Evolutionary conservation across 148 eudicot genomes (phyloP).

Genomic region (Hydrangea macrophylla): DNA sequence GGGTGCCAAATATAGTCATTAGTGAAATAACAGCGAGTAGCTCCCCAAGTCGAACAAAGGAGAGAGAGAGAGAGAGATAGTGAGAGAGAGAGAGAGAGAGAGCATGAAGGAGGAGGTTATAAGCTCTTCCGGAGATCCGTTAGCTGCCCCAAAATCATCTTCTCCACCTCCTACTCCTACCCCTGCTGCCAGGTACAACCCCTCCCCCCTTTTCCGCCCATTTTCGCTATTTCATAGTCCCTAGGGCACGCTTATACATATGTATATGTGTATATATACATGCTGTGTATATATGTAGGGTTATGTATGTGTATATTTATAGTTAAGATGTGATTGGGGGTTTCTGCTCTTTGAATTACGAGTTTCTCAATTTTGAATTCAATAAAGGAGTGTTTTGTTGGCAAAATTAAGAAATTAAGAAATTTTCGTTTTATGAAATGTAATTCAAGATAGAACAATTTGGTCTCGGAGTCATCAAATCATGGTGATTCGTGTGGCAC

Average conservation of each 20-base stretch:
- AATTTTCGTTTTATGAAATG: no score
- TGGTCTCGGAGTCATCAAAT: no score
- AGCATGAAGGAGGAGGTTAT: conserved; percentile 69
- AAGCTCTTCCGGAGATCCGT: conserved; percentile 63
- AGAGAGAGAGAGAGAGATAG: no score
- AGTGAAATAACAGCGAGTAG: no score
- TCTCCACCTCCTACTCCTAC: conserved; percentile 43
- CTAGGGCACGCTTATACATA: conserved; percentile 30
- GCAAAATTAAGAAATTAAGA: no score
- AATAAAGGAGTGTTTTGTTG: no score
- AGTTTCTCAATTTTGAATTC: no score
- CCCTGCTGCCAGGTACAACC: conserved; percentile 66
- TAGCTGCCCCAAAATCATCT: conserved; percentile 29
- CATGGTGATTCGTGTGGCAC: no score
- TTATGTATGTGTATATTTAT: not conserved
- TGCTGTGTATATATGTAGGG: not conserved
- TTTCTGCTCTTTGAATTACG: not conserved
- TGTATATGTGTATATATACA: not conserved
- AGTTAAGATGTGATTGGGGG: not conserved
- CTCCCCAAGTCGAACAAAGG: no score
- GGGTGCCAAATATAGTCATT: no score
- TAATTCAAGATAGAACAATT: no score
- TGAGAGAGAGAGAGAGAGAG: conserved; percentile 9
- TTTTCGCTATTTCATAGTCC: not conserved
- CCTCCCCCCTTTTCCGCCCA: conserved; percentile 9